phyloP scores from a whole-genome alignment of 768 basidiomycete species.

The Pleurotus pulmonarius region DNA sequence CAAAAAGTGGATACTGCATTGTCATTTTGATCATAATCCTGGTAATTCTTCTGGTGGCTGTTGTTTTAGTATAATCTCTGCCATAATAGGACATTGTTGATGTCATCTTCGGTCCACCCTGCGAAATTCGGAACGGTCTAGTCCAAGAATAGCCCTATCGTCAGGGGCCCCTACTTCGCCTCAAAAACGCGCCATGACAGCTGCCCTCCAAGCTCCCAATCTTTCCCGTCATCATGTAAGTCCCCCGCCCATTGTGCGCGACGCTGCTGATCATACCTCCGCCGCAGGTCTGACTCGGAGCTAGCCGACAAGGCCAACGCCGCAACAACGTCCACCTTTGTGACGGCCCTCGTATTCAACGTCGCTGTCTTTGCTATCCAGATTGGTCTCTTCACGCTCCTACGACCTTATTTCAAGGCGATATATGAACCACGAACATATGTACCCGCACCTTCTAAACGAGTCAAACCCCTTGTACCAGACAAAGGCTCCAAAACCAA shows the following conservation, averaged over 20 bases:
- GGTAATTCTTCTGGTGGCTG: constrained; percentile 69
- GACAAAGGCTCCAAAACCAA: not conserved
- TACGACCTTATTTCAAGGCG: constrained; percentile 80
- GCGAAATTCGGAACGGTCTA: not conserved
- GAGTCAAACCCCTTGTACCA: constrained; percentile 46
- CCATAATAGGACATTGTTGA: constrained; percentile 1
- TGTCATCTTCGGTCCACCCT: not conserved
- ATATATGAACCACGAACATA: constrained; percentile 90
- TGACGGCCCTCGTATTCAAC: constrained; percentile 86
- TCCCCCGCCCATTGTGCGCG: not conserved
- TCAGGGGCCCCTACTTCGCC: not conserved
- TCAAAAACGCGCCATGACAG: not conserved
- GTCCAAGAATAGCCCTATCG: not conserved
- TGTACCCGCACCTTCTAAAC: constrained; percentile 48
- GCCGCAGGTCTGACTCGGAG: constrained; percentile 32
- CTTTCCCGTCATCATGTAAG: constrained; percentile 11
- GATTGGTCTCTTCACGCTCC: constrained; percentile 72
- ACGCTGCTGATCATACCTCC: not conserved
- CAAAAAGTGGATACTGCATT: constrained; percentile 89
- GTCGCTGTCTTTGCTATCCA: constrained; percentile 66
- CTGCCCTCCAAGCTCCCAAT: not conserved
- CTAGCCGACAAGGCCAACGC: constrained; percentile 32
- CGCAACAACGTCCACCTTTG: constrained; percentile 75
- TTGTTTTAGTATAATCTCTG: constrained; percentile 59
- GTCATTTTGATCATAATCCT: constrained; percentile 80